Evolutionary conservation across 352 stramenopile genomes (phyloP), one percentile per base, ranked within the genome.

Genomic region (Phytophthora idaei): DNA sequence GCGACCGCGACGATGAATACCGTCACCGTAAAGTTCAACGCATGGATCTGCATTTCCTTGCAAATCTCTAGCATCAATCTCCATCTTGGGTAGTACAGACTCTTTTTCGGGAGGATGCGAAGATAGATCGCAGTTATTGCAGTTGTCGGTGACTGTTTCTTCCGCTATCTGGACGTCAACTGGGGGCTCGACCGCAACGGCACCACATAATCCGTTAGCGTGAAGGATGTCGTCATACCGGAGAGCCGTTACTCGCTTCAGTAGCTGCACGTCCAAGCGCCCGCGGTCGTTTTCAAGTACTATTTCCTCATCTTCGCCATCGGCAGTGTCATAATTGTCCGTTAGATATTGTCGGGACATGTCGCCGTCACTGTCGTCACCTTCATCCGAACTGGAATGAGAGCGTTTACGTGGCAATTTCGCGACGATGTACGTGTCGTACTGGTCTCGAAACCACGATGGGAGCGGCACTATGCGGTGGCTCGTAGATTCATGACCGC

Each of bases 361-460:
- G 61, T 67, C 63, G 14, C 54, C 21, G 45, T 69, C 61, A 61
- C 52, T 64, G 47, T 58, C 45, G 61, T 49, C 63, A 62, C 57
- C 42, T 60, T 48, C 41, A 64, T 56, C 36, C 25, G 36, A 37
- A 17, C 50, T 66, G 28, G 56, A 67, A 21, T 17, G 5, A 3
- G 9, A 47, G 28, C 53, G 37, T 64, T 60, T 56, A 44, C 25
- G 28, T 25, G 31, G 28, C 27, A 29, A 42, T 1, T 51, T 62
- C 31, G 12, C n/a, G 46, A 10, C 31, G 10, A 67, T 3, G 41
- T 92, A 93, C 49, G 79, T 84, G 52, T 90, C 85, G 66, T 89
- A 90, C 47, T 90, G 79, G 41, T 93, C 85, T 39, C 70, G 64
- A 61, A 90, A 87, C 85, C 85, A 93, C 21, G 85, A 81, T 2